A percentile compares a stretch with the other conserved stretches of the same genome.
Conservation (phyloP, 2,329 filamentous ascomycete genomes). For the Colletotrichum godetiae region DNA sequence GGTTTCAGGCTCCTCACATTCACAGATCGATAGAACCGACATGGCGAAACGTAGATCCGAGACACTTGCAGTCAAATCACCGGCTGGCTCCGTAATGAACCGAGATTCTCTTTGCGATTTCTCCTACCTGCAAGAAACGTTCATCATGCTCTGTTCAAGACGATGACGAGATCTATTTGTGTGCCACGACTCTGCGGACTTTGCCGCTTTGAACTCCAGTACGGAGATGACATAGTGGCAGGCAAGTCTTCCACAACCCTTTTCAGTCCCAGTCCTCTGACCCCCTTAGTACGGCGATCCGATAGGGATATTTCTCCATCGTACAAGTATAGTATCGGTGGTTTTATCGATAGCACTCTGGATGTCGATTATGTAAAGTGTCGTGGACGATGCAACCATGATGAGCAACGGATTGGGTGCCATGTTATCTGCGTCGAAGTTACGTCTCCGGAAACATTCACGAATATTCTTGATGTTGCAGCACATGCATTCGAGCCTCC, state of each 20-base stretch:
- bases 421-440: not conserved
- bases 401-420: slow-evolving; percentile 1
- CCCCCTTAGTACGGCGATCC: not conserved
- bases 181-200: not conserved
- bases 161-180: slow-evolving; percentile 6
- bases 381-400: not conserved
- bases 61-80: too few relatives aligned
- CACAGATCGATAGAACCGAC: too few relatives aligned
- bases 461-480: not conserved
- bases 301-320: not conserved
- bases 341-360: not conserved
- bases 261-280: not conserved
- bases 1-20: too few relatives aligned
- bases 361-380: slow-evolving; percentile 3
- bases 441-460: not conserved
- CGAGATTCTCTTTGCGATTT: too few relatives aligned
- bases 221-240: not conserved
- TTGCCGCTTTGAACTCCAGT: not conserved
- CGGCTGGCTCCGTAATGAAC: too few relatives aligned
- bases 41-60: too few relatives aligned
- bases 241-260: not conserved
- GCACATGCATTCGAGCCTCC: not conserved
- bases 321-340: not conserved
- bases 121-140: too few relatives aligned
- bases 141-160: not conserved